Conservation (phyloP, 2,329 filamentous ascomycete species). For the Pestalotiopsis sp. region DNA sequence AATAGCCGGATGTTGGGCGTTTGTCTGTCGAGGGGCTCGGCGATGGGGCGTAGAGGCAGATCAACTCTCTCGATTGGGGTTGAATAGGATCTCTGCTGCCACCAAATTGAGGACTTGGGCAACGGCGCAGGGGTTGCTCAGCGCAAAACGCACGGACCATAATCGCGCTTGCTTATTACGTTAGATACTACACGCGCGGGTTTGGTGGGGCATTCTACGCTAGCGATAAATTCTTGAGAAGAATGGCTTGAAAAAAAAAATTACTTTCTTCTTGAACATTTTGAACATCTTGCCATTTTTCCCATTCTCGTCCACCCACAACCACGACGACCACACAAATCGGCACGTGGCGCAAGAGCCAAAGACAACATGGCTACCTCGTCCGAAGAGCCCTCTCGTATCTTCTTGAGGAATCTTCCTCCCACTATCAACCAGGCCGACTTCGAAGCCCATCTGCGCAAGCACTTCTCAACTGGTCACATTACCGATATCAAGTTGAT, state of each 20-base stretch:
- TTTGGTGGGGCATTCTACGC: background rate
- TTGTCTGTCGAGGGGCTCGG: background rate
- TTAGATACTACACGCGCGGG: background rate
- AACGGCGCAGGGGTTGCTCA: background rate
- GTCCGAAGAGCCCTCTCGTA: conserved; percentile 63
- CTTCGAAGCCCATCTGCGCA: conserved; percentile 84
- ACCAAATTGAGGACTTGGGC: background rate
- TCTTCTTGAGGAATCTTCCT: conserved; percentile 83
- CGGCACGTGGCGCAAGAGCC: conserved; percentile 19
- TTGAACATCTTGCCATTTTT: background rate
- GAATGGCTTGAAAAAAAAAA: background rate
- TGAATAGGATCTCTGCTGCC: background rate
- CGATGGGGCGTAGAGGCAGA: background rate
- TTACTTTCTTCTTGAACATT: background rate
- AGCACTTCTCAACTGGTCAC: conserved; percentile 79
- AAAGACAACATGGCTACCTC: background rate
- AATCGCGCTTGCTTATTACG: background rate
- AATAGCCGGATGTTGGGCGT: background rate
- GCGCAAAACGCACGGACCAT: background rate
- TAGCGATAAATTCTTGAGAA: background rate
- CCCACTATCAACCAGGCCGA: conserved; percentile 83
- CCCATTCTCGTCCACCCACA: background rate
- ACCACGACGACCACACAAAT: background rate
- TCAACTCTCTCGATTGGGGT: background rate
- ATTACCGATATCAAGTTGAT: conserved; percentile 94